Evolutionary conservation across 352 stramenopile species (phyloP), one percentile per base, ranked within the genome.

Genomic region (Sclerospora graminicola): DNA sequence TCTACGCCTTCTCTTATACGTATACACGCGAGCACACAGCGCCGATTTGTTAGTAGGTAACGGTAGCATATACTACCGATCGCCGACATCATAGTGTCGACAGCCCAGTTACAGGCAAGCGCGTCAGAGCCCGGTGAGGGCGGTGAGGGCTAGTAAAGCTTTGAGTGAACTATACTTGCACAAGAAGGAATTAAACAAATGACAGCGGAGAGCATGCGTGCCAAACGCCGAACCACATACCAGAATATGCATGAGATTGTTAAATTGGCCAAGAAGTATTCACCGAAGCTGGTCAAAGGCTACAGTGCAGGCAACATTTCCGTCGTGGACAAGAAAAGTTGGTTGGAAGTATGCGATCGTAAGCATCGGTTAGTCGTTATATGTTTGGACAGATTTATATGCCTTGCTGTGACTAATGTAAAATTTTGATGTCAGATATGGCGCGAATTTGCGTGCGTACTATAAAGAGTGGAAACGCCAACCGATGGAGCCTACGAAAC

Each of bases 391-490:
- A 26, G 21, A 9, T 24, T 30, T 13, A 28, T 32, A 6, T 14
- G 10, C 5, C 2, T 30, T 15, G 5, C 0, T 31, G 28, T 34
- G 15, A 40, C 24, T 47, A 36, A 37, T 20, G 18, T 48, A 7
- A 33, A 26, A 19, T 39, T 24, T 28, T 13, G 45, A 31, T 19
- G n/a, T 43, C 59, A 86, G 93, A 18, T 98, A 98, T 56, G 93
- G 89, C n/a, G 97, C 97, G 30, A 98, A 98, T 57, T 50, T 98
- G 41, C 69, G 95, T 43, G 75, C 93, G 32, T 98, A 98, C 60
- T 98, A 97, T 61, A 97, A 96, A 59, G 87, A 97, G 48, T 98
- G 91, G 91, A 96, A 97, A 58, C 71, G 72, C 37, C 84, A 71
- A 57, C 59, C 59, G 13, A 76, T 69, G 37, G 77, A 82, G 43